A percentile compares a stretch with the other conserved stretches of the same genome.
These are phyloP conservation scores for Panus rudis DNA, from an alignment of 768 basidiomycete genomes.

Conservation along the genomic window DNA sequence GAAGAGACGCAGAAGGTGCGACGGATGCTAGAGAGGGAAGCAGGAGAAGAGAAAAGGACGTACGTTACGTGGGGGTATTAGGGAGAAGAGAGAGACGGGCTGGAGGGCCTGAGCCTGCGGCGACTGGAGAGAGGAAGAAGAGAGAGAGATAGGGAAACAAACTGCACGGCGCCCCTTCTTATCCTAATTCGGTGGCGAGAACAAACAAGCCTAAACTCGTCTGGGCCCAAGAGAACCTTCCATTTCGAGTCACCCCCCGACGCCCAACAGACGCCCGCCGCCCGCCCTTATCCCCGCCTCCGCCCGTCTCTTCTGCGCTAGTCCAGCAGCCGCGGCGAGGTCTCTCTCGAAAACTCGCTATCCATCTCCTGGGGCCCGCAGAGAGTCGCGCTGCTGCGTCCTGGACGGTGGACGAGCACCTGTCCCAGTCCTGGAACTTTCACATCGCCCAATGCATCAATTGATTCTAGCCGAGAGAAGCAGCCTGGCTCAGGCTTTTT, in stretches of 20 bases:
- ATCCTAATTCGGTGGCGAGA: constrained; percentile 25
- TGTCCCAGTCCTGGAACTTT: too few relatives aligned
- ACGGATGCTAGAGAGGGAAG: constrained; percentile 6
- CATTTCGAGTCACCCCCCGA: constrained; percentile 13
- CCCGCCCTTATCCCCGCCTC: constrained; percentile 5
- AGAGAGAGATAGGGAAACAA: constrained; percentile 27
- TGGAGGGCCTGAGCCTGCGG: constrained; percentile 28
- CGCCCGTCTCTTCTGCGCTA: constrained; percentile 3
- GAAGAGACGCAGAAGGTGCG: constrained; percentile 17
- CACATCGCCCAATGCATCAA: too few relatives aligned
- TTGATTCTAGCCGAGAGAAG: constrained; percentile 10
- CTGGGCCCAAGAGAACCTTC: constrained; percentile 16
- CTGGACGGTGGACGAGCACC: too few relatives aligned
- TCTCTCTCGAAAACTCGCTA: too few relatives aligned
- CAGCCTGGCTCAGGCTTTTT: constrained; percentile 3
- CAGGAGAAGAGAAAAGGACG: constrained; percentile 18
- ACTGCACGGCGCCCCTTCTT: constrained; percentile 29
- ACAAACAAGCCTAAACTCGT: constrained; percentile 31
- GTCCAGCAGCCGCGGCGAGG: too few relatives aligned
- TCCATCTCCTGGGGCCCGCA: too few relatives aligned
- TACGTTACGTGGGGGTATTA: constrained; percentile 47
- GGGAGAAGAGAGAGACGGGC: constrained; percentile 57
- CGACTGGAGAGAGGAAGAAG: constrained; percentile 22
- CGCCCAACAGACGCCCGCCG: constrained; percentile 10
- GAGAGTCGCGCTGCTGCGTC: too few relatives aligned